Percentiles rank a stretch among this genome's conserved stretches.
Evolutionary conservation across 441 rosid genomes (phyloP).

Genomic region (Adansonia rubrostipa): DNA sequence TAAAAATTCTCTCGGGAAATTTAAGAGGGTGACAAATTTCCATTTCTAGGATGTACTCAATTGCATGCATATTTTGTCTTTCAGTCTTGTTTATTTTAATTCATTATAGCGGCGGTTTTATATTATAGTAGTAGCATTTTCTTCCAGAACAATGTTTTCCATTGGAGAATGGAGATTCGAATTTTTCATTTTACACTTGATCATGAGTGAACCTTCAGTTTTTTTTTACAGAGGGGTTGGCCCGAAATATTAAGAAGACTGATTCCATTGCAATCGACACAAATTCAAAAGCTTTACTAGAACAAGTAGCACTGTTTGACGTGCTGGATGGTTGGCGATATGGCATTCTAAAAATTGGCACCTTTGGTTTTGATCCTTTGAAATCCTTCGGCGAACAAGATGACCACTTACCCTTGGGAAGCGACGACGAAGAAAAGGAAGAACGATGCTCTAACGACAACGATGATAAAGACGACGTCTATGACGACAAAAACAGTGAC

Average conservation of each 20-base stretch:
- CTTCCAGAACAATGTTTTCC: not conserved
- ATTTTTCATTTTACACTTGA: not conserved
- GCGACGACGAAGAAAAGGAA: slow-evolving; percentile 40
- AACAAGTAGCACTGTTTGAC: slow-evolving; percentile 64
- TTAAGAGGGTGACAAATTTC: not conserved
- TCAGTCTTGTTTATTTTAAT: not conserved
- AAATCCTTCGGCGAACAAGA: slow-evolving; percentile 45
- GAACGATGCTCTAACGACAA: slow-evolving; percentile 21
- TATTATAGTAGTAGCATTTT: no score
- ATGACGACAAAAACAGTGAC: slow-evolving; percentile 33
- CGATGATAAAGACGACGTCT: slow-evolving; percentile 29
- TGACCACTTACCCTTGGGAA: slow-evolving; percentile 38
- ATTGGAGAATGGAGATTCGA: not conserved
- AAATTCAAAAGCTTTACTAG: slow-evolving; percentile 62
- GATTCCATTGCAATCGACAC: slow-evolving; percentile 55
- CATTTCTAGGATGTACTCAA: not conserved
- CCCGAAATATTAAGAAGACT: slow-evolving; percentile 54
- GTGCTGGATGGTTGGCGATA: slow-evolving; percentile 77
- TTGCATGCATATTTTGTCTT: not conserved
- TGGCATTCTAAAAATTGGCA: slow-evolving; percentile 82
- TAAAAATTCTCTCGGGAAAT: not conserved
- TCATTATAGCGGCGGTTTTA: no score
- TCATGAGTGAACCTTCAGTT: not conserved
- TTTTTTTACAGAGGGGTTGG: slow-evolving; percentile 45
- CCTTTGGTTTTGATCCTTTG: slow-evolving; percentile 75